phyloP scores from a whole-genome alignment of 495 filamentous ascomycete species.

The Margaritispora aquatica region DNA sequence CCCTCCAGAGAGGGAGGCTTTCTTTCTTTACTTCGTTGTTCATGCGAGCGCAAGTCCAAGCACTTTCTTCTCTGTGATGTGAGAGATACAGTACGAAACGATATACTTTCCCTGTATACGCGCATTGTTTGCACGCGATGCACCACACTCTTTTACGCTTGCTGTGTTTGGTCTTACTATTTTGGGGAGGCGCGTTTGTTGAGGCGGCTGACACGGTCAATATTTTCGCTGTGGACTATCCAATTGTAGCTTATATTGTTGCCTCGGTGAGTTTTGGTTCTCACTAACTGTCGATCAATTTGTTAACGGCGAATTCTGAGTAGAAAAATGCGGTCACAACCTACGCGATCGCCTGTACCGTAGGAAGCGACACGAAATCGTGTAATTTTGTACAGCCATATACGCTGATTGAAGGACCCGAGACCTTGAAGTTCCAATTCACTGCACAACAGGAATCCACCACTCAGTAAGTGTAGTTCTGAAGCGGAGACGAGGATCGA shows the following conservation, averaged over 20 bases:
- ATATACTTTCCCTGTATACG: neutral
- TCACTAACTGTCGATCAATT: neutral
- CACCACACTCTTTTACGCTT: neutral
- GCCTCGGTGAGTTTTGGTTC: neutral
- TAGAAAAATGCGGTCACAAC: constrained; percentile 6
- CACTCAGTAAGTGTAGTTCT: constrained; percentile 4
- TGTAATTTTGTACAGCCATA: constrained; percentile 11
- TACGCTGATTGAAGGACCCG: constrained; percentile 6
- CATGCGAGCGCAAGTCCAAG: neutral
- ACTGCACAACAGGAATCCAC: neutral
- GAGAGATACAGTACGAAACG: neutral
- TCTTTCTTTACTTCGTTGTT: neutral
- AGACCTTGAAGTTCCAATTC: constrained; percentile 2
- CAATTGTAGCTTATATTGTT: constrained; percentile 5
- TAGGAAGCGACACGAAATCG: neutral
- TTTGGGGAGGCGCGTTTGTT: neutral
- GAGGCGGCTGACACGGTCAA: neutral
- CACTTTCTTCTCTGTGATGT: neutral
- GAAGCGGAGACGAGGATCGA: no score
- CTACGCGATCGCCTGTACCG: constrained; percentile 9
- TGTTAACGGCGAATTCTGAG: neutral
- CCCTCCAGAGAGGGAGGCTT: neutral
- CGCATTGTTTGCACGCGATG: neutral
- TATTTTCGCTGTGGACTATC: constrained; percentile 1
- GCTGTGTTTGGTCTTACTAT: neutral